Evolutionary conservation across 2,329 filamentous ascomycete genomes (phyloP), one percentile per base, ranked within the genome.

Genomic region (Colletotrichum destructivum): DNA sequence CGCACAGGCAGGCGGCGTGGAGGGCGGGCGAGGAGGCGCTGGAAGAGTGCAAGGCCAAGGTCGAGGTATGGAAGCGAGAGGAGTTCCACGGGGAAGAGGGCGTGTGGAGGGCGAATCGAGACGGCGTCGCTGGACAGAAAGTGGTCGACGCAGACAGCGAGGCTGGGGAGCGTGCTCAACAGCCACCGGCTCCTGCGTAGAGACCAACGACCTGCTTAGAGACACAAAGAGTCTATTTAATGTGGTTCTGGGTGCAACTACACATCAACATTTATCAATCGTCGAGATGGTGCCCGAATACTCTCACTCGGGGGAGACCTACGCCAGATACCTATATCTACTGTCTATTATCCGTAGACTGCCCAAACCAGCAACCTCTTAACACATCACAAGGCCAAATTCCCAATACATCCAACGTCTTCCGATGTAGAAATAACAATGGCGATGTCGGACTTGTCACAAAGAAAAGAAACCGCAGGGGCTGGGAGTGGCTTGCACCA

Each of bases 1-100:
- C 93, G 46, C 96, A 98, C 83, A 87, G 96, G 9, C 89, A 93
- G 76, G 93, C 93, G 16, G 95, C 94, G 6, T 99, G 96, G 96
- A 84, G 85, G 76, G 96, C 93, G 0, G 96, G 94, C 0, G 96
- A 98, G 84, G 94, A 97, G 83, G 93, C 95, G 44, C 84, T 98
- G 70, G 96, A 98, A 84, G 85, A 90, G 79, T 94, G 94, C 78
- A 99, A 98, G 84, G 89, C 89, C 66, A 90, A 88, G 75, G 94
- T 94, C n/a, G 96, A 99, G 85, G 92, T 99, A 52, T 98, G 96
- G 96, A 98, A 98, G 84, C 86, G 91, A 75, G 96, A 98, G 84
- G 93, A 94, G 80, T 98, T 98, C 85, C 90, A 88, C 56, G 92
- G 89, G 1, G 92, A 91, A 26, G 92, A 93, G 74, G 93, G 91